phyloP scores from a whole-genome alignment of 805 yeast genomes.

The Ogataea neopini region DNA sequence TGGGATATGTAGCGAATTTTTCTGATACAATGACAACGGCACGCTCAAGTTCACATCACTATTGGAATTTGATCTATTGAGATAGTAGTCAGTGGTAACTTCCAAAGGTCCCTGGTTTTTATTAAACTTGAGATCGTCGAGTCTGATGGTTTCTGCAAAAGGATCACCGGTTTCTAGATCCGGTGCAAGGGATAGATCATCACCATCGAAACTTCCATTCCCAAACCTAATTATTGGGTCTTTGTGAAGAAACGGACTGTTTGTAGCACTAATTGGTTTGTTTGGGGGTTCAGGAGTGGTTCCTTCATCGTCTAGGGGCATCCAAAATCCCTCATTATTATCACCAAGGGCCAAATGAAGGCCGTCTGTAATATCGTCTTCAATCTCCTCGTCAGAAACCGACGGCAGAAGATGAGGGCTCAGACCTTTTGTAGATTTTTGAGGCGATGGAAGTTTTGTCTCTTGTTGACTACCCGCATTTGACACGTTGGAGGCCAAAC shows the following conservation, averaged over 20 bases:
- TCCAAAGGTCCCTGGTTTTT: not conserved
- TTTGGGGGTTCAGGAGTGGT: not conserved
- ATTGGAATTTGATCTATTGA: constrained; percentile 3
- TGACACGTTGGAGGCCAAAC: not conserved
- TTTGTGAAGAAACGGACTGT: constrained; percentile 7
- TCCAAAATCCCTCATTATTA: constrained; percentile 21
- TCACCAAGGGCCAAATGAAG: constrained; percentile 26
- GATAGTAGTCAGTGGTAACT: constrained; percentile 14
- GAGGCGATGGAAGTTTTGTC: not conserved
- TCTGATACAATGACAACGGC: not conserved
- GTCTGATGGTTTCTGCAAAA: constrained; percentile 12
- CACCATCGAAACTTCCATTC: constrained; percentile 6
- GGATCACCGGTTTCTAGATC: constrained; percentile 17
- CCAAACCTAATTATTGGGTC: constrained; percentile 10
- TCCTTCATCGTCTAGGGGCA: constrained; percentile 20
- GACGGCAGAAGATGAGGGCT: constrained; percentile 8
- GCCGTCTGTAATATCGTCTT: constrained; percentile 24
- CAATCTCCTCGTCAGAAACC: constrained; percentile 16
- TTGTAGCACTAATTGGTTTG: not conserved
- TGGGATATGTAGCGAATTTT: not conserved
- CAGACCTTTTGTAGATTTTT: constrained; percentile 1
- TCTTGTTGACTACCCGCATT: not conserved
- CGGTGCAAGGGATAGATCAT: constrained; percentile 5
- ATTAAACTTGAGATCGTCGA: constrained; percentile 13
- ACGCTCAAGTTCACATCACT: constrained; percentile 8